Conservation (phyloP, 73 alveolate species). For the Paramecium tetraurelia region DNA sequence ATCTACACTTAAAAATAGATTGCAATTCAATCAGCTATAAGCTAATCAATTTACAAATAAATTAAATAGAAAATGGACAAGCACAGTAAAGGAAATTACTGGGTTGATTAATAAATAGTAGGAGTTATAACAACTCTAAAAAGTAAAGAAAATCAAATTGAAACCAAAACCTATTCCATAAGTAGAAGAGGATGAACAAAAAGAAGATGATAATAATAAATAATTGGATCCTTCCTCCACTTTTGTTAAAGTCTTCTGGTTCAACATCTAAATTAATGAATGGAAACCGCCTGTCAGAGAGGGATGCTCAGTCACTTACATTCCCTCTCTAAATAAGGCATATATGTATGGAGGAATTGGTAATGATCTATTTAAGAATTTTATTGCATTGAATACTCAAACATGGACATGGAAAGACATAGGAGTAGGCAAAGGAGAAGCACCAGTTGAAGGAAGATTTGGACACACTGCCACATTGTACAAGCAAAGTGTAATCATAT, state of each 20-base stretch:
- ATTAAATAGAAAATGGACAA: conserved; percentile 1
- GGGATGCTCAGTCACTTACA: conserved; percentile 50
- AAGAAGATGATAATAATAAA: neutral
- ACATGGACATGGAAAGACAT: conserved; percentile 59
- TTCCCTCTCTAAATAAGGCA: neutral
- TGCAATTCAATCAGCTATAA: neutral
- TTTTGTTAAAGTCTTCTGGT: conserved; percentile 53
- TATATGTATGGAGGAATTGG: conserved; percentile 64
- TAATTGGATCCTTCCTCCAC: neutral
- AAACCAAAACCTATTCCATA: neutral
- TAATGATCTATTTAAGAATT: conserved; percentile 49
- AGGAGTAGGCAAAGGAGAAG: conserved; percentile 36
- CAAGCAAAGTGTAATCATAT: neutral
- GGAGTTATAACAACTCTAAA: neutral
- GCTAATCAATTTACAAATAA: neutral
- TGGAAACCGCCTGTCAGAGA: conserved; percentile 63
- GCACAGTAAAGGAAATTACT: conserved; percentile 28
- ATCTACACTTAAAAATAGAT: conserved; percentile 37
- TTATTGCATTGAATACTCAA: conserved; percentile 1
- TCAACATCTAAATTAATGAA: conserved; percentile 3
- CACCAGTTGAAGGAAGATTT: conserved; percentile 54
- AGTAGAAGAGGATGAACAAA: neutral
- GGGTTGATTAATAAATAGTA: neutral
- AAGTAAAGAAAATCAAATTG: neutral
- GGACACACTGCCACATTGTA: conserved; percentile 55